Base-by-base conservation (phyloP, 306 rosid genomes). In the Prunus fruticosa region DNA sequence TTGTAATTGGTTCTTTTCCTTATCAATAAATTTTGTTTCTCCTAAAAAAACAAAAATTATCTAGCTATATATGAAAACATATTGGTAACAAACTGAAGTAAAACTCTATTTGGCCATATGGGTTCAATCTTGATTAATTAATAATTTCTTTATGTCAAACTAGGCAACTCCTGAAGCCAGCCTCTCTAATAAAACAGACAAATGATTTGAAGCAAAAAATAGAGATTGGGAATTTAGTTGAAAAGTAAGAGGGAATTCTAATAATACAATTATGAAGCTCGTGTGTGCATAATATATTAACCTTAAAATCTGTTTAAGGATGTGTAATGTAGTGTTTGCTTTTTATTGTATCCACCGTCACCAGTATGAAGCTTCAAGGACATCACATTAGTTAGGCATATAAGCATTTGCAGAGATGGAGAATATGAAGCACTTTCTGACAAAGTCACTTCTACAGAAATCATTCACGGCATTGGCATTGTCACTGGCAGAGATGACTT, bases 361-460 rank as follows among this genome's bases (percentile, higher is more conserved):
- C 34, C 18, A 72, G 9, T 3, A 13, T 15, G 54, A 72, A 72
- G 67, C 76, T 72, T 57, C 38, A 56, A 57, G 41, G 51, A 11
- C 52, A 71, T 16, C n/a, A 16, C 25, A 18, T 18, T 8, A 16
- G 15, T 8, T 8, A 16, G 15, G 50, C 69, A 32, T 32, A 34
- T 41, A 52, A 53, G 34, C 22, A 71, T 53, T 12, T 53, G 64
- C 75, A 32, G 75, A 71, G n/a, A 53, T 28, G 41, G n/a, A 64
- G 49, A 64, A 23, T 56, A 25, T 18, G 53, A 57, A 41, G 54
- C 52, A 60, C 27, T 60, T 47, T 57, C 76, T 78, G 81, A 78
- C 71, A 78, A 64, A 62, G 52, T 63, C 69, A 38, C 28, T 32
- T 34, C 25, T 25, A 47, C 62, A 30, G 76, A 50, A 20, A 25